Percentiles rank a stretch among this genome's conserved stretches.
Evolutionary conservation across 805 yeast species (phyloP).

Genomic region (Saccharomycopsis sp.): DNA sequence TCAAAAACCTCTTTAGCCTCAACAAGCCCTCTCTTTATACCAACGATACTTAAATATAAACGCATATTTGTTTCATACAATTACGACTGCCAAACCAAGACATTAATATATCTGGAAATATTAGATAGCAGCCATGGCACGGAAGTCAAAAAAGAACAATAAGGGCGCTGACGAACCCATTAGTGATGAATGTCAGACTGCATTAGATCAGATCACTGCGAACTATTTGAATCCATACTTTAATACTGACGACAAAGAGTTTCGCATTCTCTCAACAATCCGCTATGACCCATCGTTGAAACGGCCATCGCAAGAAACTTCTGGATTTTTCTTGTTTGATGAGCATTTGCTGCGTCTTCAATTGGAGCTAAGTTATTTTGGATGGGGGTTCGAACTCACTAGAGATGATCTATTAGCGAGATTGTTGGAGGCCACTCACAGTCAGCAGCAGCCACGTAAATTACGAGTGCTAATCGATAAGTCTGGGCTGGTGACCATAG

Average conservation of each 20-base stretch:
- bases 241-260: constrained; percentile 27
- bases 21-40: no score
- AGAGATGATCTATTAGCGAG: constrained; percentile 36
- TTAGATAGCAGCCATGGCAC: no score
- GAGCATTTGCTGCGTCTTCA: constrained; percentile 59
- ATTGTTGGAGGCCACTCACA: constrained; percentile 31
- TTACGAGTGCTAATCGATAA: constrained; percentile 40
- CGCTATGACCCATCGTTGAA: constrained; percentile 63
- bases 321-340: constrained; percentile 51
- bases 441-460: constrained; percentile 34
- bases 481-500: constrained; percentile 32
- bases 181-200: not conserved
- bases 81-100: not conserved
- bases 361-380: constrained; percentile 48
- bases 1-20: not conserved
- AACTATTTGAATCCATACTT: constrained; percentile 3
- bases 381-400: constrained; percentile 39
- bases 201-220: not conserved
- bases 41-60: not conserved
- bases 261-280: constrained; percentile 62
- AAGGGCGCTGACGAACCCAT: not conserved
- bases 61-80: not conserved
- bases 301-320: constrained; percentile 13
- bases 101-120: not conserved
- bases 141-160: not conserved